phyloP scores from a whole-genome alignment of 2,329 filamentous ascomycete genomes.

The Teratosphaeriaceae sp. region DNA sequence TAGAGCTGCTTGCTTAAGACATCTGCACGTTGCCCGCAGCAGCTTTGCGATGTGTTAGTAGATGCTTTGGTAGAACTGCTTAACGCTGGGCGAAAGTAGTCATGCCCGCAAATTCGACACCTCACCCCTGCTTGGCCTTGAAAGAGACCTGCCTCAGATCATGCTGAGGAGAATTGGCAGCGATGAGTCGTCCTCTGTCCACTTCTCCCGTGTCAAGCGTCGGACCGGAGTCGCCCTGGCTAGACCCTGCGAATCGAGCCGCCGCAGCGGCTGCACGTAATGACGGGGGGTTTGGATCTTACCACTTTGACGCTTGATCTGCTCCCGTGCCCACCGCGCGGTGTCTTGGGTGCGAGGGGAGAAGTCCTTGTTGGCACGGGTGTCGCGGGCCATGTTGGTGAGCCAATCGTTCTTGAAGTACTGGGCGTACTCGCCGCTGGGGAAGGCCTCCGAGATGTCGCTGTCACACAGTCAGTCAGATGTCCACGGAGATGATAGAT shows the following conservation, averaged over 20 bases:
- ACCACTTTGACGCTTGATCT: slow-evolving; percentile 78
- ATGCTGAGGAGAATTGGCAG: too few relatives aligned
- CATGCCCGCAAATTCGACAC: not conserved
- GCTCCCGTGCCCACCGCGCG: slow-evolving; percentile 93
- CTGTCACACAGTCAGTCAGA: slow-evolving; percentile 46
- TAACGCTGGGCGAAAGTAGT: not conserved
- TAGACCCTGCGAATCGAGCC: not conserved
- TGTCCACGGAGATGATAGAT: slow-evolving; percentile 2
- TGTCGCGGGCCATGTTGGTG: slow-evolving; percentile 83
- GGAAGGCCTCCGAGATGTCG: slow-evolving; percentile 90
- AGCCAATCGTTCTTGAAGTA: slow-evolving; percentile 91
- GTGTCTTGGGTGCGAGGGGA: slow-evolving; percentile 81
- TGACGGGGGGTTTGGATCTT: slow-evolving; percentile 10
- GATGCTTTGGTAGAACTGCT: slow-evolving; percentile 1
- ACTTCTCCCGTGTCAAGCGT: too few relatives aligned
- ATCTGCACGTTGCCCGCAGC: slow-evolving; percentile 17
- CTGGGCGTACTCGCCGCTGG: slow-evolving; percentile 75
- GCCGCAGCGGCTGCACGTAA: not conserved
- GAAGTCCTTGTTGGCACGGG: slow-evolving; percentile 82
- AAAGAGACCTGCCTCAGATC: too few relatives aligned
- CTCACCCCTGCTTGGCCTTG: too few relatives aligned
- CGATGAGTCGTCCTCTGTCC: too few relatives aligned
- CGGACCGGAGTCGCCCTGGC: not conserved
- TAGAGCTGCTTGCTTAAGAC: slow-evolving; percentile 9
- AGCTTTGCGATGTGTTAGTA: slow-evolving; percentile 11